Evolutionary conservation across 371 early-diverging fungal species (phyloP), one percentile per base, ranked within the genome.

Genomic region (Mortierella sp.): DNA sequence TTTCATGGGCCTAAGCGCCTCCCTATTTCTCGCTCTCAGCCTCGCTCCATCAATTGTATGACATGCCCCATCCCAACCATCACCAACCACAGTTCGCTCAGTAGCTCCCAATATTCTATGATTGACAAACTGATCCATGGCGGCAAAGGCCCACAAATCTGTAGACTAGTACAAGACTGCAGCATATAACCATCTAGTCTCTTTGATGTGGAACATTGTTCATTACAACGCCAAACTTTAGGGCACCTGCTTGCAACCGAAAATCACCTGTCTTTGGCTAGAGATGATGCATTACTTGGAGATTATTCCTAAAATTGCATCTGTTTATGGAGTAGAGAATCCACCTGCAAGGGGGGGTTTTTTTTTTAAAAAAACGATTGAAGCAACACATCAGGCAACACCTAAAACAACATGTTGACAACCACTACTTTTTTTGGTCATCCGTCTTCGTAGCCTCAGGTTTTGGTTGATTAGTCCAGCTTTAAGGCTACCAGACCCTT

Each of bases 291-390:
- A 67, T 13, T 76, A 69, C 38, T 28, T 75, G 62, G 36, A 41
- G 13, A 61, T 70, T 32, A 75, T 75, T 33, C 65, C 76, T 16
- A 64, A 50, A 33, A 62, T 76, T 19, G 76, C 76, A 0, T 59
- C 76, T 0, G 36, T 75, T n/a, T 81, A 72, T 62, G 82, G 82
- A 16, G 58, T 32, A 16, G 8, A 38, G 32, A 58, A 63, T 52
- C 72, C 73, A 50, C 72, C 82, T 32, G 82, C 76, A 67, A 69
- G n/a, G n/a, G n/a, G n/a, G n/a, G n/a, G 75, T 66, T 52, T 61
- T 57, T 33, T 33, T 47, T 52, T 19, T 65, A 59, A 3, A 1
- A 3, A 4, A 5, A 7, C 32, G 24, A 8, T 45, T 52, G 19
- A 55, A 32, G 22, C 19, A 9, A 11, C 43, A 15, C 16, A 62